These are phyloP conservation scores for Teunomyces aglyptinius DNA, from an alignment of 805 yeast species.

Conservation along the genomic window DNA sequence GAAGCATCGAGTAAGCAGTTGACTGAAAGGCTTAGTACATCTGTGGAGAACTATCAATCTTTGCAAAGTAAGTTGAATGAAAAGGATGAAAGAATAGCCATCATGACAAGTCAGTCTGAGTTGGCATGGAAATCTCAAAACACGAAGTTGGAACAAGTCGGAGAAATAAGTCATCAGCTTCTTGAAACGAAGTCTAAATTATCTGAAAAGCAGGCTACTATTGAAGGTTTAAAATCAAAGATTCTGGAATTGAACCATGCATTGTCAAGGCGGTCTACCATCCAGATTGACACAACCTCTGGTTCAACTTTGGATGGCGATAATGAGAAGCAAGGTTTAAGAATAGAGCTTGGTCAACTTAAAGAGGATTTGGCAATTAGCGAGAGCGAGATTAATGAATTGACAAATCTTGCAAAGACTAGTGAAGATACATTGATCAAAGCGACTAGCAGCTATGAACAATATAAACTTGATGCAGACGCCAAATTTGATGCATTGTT, in stretches of 20 bases:
- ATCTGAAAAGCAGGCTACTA: conserved; percentile 35
- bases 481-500: conserved; percentile 17
- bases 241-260: conserved; percentile 17
- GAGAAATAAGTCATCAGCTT: conserved; percentile 48
- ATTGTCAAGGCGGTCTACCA: conserved; percentile 7
- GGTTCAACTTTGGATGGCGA: conserved; percentile 5
- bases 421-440: conserved; percentile 63
- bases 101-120: conserved; percentile 57
- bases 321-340: conserved; percentile 8
- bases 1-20: conserved; percentile 51
- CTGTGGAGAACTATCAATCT: conserved; percentile 45
- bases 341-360: conserved; percentile 44
- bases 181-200: conserved; percentile 41
- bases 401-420: conserved; percentile 59
- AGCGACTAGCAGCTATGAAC: conserved; percentile 53
- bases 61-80: conserved; percentile 48
- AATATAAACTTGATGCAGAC: conserved; percentile 27
- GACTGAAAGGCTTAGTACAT: conserved; percentile 46
- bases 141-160: conserved; percentile 57
- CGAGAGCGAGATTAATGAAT: conserved; percentile 56
- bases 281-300: background rate
- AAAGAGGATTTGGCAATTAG: conserved; percentile 56
- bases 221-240: conserved; percentile 40
- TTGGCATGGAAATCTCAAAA: conserved; percentile 50
- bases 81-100: conserved; percentile 51